A percentile compares a stretch with the other conserved stretches of the same genome.
Evolutionary conservation across 169 alveolate species (phyloP).

Genomic region (Plasmodium gaboni): DNA sequence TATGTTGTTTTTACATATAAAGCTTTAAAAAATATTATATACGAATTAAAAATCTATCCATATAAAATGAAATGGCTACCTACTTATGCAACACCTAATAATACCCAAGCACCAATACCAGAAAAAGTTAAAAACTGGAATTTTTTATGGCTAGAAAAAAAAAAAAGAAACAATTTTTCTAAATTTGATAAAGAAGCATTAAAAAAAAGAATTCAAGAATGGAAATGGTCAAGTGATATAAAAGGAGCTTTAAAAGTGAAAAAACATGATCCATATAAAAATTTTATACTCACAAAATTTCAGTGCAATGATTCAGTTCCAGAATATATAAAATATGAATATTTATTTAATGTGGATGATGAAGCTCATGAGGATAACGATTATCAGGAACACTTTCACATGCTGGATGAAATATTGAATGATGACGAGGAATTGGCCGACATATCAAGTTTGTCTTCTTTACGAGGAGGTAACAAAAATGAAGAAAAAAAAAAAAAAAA

Average conservation of each 20-base stretch:
- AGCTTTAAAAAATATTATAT: conserved; percentile 87
- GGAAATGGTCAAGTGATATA: conserved; percentile 88
- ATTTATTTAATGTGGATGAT: conserved; percentile 78
- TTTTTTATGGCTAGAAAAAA: conserved; percentile 86
- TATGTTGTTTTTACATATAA: conserved; percentile 88
- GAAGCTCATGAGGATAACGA: conserved; percentile 73
- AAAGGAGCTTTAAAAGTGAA: conserved; percentile 86
- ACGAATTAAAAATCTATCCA: conserved; percentile 85
- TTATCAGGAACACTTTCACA: conserved; percentile 19
- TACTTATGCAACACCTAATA: conserved; percentile 88
- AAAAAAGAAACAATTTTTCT: conserved; percentile 55
- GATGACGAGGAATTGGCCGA: conserved; percentile 32
- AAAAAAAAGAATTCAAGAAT: conserved; percentile 83
- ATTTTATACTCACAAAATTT: conserved; percentile 78
- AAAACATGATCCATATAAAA: conserved; percentile 81
- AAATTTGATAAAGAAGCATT: conserved; percentile 76
- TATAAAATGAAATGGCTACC: conserved; percentile 88
- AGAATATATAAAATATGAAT: conserved; percentile 77
- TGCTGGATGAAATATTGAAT: conserved; percentile 67
- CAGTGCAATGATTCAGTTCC: conserved; percentile 60
- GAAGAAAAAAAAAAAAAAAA: background rate
- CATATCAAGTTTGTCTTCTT: conserved; percentile 31
- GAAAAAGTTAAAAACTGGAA: conserved; percentile 88
- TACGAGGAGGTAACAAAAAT: conserved; percentile 5
- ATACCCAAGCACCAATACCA: conserved; percentile 86